Evolutionary conservation across 257 asterid genomes (phyloP).

Genomic region (Primulina huaijiensis): DNA sequence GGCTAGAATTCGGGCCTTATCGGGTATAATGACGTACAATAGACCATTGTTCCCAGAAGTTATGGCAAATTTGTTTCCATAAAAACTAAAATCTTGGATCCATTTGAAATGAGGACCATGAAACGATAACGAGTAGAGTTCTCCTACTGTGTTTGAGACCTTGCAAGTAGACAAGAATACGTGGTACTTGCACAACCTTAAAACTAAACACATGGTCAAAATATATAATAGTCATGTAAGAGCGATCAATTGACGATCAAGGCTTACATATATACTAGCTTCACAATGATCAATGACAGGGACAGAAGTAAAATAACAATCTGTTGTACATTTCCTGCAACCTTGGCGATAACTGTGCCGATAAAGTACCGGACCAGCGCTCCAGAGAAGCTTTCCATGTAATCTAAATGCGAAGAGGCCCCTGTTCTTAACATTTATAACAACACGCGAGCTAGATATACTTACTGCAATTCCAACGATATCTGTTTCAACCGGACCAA

Average conservation of each 20-base stretch:
- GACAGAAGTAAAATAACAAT: constrained; percentile 62
- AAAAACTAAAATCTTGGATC: constrained; percentile 82
- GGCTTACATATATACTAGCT: constrained; percentile 76
- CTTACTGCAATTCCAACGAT: constrained; percentile 74
- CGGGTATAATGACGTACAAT: constrained; percentile 57
- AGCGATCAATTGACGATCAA: neutral
- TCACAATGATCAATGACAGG: constrained; percentile 95
- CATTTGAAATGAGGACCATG: constrained; percentile 77
- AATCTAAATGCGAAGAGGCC: constrained; percentile 70
- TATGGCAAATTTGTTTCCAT: constrained; percentile 40
- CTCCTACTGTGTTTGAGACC: constrained; percentile 75
- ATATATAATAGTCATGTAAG: constrained; percentile 4
- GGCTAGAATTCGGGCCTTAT: constrained; percentile 48
- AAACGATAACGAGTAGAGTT: constrained; percentile 71
- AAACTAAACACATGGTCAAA: neutral
- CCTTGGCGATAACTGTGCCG: constrained; percentile 90
- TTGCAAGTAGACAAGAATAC: constrained; percentile 32
- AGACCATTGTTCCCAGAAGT: constrained; percentile 79
- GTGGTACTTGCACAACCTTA: neutral
- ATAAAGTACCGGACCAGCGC: constrained; percentile 78
- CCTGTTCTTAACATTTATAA: constrained; percentile 57
- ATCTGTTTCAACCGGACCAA: constrained; percentile 48
- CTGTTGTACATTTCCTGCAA: constrained; percentile 54
- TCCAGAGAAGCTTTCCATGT: constrained; percentile 68
- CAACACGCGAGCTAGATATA: constrained; percentile 59